Percentiles rank a stretch among this genome's conserved stretches.
Conservation (phyloP, 129 eudicot species). For the Flaveria sonorensis region DNA sequence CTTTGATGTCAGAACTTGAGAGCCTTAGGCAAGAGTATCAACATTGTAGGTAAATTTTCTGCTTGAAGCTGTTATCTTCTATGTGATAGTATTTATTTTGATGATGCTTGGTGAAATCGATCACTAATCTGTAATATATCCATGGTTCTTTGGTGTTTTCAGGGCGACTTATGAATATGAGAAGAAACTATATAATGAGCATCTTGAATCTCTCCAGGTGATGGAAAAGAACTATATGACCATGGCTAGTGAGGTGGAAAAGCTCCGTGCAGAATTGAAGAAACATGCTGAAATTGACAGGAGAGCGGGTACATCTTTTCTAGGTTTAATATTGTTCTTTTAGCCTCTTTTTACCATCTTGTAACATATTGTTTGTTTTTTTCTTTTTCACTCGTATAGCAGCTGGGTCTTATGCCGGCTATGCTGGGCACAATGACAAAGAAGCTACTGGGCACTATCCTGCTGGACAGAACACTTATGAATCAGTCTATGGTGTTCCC, state of each 20-base stretch:
- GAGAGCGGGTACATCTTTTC: conserved; percentile 53
- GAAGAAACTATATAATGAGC: conserved; percentile 80
- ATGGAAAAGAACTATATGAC: conserved; percentile 93
- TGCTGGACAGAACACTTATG: conserved; percentile 47
- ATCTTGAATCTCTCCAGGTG: conserved; percentile 95
- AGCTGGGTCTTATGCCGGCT: conserved; percentile 55
- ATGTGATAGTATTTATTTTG: neutral
- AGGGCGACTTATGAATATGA: conserved; percentile 89
- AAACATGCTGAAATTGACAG: conserved; percentile 71
- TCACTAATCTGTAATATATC: neutral
- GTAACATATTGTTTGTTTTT: neutral
- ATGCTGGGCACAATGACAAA: conserved; percentile 56
- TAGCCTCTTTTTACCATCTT: neutral
- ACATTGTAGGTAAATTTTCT: conserved; percentile 58
- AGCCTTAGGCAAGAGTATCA: conserved; percentile 86
- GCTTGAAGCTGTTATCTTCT: conserved; percentile 17
- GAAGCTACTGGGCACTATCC: conserved; percentile 57
- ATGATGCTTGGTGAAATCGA: conserved; percentile 15
- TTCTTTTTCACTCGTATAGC: conserved; percentile 1
- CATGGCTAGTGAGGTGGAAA: conserved; percentile 94
- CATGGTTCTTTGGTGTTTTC: conserved; percentile 28
- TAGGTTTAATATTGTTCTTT: neutral
- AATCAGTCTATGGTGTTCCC: conserved; percentile 48
- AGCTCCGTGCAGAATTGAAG: conserved; percentile 73
- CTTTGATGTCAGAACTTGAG: conserved; percentile 70